Percentiles rank a stretch among this genome's conserved stretches.
These are phyloP conservation scores for Penicillium crustosum DNA, from an alignment of 2,329 filamentous ascomycete genomes.

Conservation along the genomic window DNA sequence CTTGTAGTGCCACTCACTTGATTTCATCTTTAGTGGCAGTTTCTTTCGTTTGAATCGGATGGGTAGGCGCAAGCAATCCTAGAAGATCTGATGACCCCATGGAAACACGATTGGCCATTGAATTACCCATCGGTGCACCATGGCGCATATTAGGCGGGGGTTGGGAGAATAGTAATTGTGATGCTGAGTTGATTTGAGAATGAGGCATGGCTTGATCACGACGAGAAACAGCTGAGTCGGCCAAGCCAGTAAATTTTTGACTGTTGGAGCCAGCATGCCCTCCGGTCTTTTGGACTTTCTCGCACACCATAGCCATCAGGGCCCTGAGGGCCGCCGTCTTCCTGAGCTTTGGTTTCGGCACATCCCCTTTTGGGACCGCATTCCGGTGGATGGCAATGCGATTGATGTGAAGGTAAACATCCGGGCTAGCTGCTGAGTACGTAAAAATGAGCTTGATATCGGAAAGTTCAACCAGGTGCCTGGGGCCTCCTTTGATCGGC, in stretches of 20 bases:
- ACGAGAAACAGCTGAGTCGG: slow-evolving; percentile 12
- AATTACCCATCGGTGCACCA: neutral
- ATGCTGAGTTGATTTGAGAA: neutral
- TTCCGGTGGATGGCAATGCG: slow-evolving; percentile 28
- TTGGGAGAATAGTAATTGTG: slow-evolving; percentile 20
- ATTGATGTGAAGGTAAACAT: slow-evolving; percentile 28
- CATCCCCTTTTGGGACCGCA: slow-evolving; percentile 14
- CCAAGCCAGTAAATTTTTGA: neutral
- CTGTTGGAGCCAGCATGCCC: neutral
- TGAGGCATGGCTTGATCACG: slow-evolving; percentile 8
- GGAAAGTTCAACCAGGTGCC: slow-evolving; percentile 31
- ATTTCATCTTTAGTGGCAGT: neutral
- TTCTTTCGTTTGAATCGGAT: neutral
- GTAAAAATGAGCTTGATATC: slow-evolving; percentile 40
- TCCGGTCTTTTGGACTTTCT: slow-evolving; percentile 10
- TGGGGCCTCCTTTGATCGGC: slow-evolving; percentile 25
- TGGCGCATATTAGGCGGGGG: neutral
- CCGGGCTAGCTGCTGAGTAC: slow-evolving; percentile 25
- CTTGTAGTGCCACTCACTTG: neutral
- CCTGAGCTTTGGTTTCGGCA: slow-evolving; percentile 21
- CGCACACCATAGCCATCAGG: slow-evolving; percentile 18
- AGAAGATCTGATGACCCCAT: slow-evolving; percentile 12
- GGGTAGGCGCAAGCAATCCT: neutral
- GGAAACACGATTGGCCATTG: neutral
- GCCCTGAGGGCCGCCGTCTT: slow-evolving; percentile 18